Percentiles rank a stretch among this genome's conserved stretches.
These are phyloP conservation scores for Huntiella omanensis DNA, from an alignment of 2,329 filamentous ascomycete genomes.

Conservation along the genomic window DNA sequence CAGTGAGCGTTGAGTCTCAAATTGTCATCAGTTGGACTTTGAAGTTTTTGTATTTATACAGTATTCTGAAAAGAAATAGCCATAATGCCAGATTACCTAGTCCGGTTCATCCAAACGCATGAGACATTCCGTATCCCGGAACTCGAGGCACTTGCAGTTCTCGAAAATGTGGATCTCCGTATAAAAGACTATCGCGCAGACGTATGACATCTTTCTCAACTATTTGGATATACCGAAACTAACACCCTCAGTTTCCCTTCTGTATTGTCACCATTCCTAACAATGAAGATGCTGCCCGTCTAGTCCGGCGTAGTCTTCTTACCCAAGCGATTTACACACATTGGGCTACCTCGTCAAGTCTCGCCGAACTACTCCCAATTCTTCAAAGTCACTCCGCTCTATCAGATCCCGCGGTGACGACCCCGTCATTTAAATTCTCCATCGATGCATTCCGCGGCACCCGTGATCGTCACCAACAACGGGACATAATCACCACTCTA, in stretches of 20 bases:
- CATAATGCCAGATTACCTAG: conserved; percentile 51
- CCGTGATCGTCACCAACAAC: conserved; percentile 41
- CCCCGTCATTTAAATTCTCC: conserved; percentile 60
- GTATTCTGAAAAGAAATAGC: not conserved
- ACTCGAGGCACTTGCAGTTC: conserved; percentile 56
- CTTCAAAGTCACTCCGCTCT: not conserved
- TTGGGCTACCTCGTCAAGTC: conserved; percentile 56
- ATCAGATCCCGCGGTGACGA: conserved; percentile 30
- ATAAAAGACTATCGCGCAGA: conserved; percentile 56
- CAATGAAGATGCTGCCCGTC: conserved; percentile 39
- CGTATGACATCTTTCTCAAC: conserved; percentile 31
- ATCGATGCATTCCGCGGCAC: conserved; percentile 69
- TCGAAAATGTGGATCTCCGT: conserved; percentile 48
- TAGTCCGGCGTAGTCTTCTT: conserved; percentile 64
- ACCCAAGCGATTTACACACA: conserved; percentile 72
- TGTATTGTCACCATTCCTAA: conserved; percentile 56
- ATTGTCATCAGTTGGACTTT: too few relatives aligned
- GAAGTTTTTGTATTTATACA: too few relatives aligned
- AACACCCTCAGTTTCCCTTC: conserved; percentile 52
- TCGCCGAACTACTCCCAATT: conserved; percentile 46
- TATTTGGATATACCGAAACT: not conserved
- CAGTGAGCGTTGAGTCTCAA: too few relatives aligned
- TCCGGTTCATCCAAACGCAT: conserved; percentile 77
- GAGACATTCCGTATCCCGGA: conserved; percentile 82
- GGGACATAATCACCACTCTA: conserved; percentile 67